Evolutionary conservation across 768 basidiomycete species (phyloP).

Genomic region (Lactarius tabidus): DNA sequence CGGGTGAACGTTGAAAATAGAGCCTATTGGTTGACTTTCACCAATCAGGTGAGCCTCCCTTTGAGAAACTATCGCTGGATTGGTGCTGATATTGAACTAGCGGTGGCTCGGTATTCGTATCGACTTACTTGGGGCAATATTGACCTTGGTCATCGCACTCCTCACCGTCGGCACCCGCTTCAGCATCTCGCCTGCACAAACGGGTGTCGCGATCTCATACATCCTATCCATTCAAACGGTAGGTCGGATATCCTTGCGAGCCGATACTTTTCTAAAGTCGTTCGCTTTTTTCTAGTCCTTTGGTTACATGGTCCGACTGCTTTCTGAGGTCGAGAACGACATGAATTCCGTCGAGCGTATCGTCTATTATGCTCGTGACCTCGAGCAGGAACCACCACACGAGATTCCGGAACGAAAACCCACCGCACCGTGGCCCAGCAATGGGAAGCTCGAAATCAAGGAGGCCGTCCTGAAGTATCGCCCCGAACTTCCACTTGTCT

Average conservation of each 20-base stretch:
- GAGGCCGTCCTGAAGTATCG: conserved; percentile 79
- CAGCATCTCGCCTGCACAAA: conserved; percentile 73
- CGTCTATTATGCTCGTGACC: conserved; percentile 69
- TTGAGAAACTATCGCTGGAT: conserved; percentile 42
- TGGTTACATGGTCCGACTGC: conserved; percentile 72
- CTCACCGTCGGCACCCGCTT: conserved; percentile 72
- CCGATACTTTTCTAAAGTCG: neutral
- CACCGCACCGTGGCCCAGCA: conserved; percentile 63
- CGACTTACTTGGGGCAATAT: conserved; percentile 69
- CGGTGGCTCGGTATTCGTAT: conserved; percentile 87
- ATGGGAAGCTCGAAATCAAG: conserved; percentile 70
- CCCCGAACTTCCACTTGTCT: conserved; percentile 80
- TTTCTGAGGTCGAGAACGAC: conserved; percentile 86
- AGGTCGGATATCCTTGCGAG: conserved; percentile 23
- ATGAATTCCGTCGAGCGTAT: conserved; percentile 91
- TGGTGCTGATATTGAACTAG: conserved; percentile 65
- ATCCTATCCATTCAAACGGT: conserved; percentile 76
- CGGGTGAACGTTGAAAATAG: conserved; percentile 84
- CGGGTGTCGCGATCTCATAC: conserved; percentile 72
- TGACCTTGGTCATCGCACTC: conserved; percentile 77
- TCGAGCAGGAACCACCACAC: conserved; percentile 81
- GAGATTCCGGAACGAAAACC: conserved; percentile 58
- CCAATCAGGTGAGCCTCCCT: conserved; percentile 56
- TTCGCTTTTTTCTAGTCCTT: conserved; percentile 42
- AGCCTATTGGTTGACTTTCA: conserved; percentile 83